Percentiles rank a stretch among this genome's conserved stretches.
These are phyloP conservation scores for Mucor saturninus DNA, from an alignment of 371 early-diverging fungal genomes.

Conservation along the genomic window DNA sequence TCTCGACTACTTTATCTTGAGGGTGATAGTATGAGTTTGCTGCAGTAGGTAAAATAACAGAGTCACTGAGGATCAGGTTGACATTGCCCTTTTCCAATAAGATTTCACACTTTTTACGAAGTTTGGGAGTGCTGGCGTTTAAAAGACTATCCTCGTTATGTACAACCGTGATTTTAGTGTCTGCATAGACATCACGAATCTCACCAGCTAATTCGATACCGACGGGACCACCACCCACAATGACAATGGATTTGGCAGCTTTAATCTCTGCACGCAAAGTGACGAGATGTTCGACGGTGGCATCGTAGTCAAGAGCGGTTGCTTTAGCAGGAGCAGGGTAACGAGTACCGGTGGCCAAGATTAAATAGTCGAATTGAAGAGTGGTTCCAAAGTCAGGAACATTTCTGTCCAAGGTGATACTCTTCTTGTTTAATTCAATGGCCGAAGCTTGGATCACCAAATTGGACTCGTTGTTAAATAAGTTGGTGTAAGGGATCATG, in stretches of 20 bases:
- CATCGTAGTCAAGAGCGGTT: conserved; percentile 17
- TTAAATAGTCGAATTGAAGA: conserved; percentile 28
- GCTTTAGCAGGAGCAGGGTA: conserved; percentile 32
- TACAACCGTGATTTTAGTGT: conserved; percentile 57
- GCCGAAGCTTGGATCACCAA: conserved; percentile 38
- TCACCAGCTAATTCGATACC: conserved; percentile 65
- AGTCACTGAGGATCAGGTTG: conserved; percentile 54
- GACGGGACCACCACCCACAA: conserved; percentile 63
- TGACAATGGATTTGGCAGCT: conserved; percentile 49
- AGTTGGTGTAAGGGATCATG: conserved; percentile 38
- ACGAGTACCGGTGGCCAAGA: conserved; percentile 37
- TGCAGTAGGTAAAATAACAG: conserved; percentile 30
- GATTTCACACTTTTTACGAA: conserved; percentile 28
- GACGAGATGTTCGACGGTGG: conserved; percentile 31
- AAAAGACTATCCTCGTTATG: conserved; percentile 38
- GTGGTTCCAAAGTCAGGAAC: conserved; percentile 20
- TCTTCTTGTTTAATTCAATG: conserved; percentile 17
- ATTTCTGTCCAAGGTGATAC: conserved; percentile 21
- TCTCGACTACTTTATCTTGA: conserved; percentile 17
- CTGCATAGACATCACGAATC: conserved; percentile 39
- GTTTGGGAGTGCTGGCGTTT: conserved; percentile 29
- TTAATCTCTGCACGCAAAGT: conserved; percentile 38
- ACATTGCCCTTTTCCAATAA: conserved; percentile 42
- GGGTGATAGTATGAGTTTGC: conserved; percentile 14
- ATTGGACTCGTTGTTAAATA: conserved; percentile 30